phyloP scores from a whole-genome alignment of 371 early-diverging fungal genomes.

The Mucor piriformis region DNA sequence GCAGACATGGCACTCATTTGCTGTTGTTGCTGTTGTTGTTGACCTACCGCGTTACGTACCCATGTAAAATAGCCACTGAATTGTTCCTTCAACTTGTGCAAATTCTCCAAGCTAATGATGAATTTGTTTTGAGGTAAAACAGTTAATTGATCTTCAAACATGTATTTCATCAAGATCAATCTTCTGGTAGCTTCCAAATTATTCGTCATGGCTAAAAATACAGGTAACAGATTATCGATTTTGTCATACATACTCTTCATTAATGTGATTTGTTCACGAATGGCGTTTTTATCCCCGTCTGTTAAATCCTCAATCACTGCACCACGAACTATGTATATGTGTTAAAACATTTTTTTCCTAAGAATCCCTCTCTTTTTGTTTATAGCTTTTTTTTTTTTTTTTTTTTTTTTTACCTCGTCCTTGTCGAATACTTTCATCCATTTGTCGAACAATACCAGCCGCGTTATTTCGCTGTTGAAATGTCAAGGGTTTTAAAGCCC shows the following conservation, averaged over 20 bases:
- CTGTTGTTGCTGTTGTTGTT: conserved; percentile 26
- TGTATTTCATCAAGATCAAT: conserved; percentile 61
- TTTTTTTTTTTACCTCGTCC: conserved; percentile 38
- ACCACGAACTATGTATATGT: conserved; percentile 30
- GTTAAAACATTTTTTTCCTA: background rate
- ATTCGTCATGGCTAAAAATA: conserved; percentile 47
- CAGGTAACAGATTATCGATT: conserved; percentile 48
- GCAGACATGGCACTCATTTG: conserved; percentile 17
- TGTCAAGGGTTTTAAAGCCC: conserved; percentile 9
- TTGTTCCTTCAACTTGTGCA: conserved; percentile 52
- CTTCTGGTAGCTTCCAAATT: conserved; percentile 49
- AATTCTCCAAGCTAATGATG: conserved; percentile 48
- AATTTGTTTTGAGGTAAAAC: conserved; percentile 48
- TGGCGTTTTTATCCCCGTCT: conserved; percentile 54
- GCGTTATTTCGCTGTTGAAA: conserved; percentile 32
- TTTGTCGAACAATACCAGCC: conserved; percentile 43
- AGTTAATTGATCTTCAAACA: conserved; percentile 63
- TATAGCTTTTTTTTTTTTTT: background rate
- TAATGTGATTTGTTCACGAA: conserved; percentile 42
- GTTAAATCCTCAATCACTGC: conserved; percentile 38
- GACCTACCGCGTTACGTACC: conserved; percentile 42
- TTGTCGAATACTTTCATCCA: conserved; percentile 49
- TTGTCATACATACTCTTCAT: conserved; percentile 54
- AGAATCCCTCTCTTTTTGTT: no score
- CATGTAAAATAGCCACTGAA: conserved; percentile 54